phyloP scores from a whole-genome alignment of 345 rosid genomes.

The Ricinus communis region DNA sequence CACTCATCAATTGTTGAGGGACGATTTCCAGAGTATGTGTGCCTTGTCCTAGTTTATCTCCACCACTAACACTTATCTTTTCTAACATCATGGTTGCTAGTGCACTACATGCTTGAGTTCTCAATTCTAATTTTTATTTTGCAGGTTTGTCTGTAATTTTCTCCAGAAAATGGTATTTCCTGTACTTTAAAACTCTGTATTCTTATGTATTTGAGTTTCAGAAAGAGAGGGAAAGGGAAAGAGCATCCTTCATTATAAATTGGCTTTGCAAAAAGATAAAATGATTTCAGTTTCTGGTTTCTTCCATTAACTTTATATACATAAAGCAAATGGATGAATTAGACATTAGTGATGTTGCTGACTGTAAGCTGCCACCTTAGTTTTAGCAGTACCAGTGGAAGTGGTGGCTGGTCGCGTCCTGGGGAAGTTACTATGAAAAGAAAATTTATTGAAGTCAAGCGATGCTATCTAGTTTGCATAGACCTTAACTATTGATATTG shows the following conservation, averaged over 20 bases:
- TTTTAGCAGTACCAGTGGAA: neutral
- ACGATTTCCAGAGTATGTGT: constrained; percentile 66
- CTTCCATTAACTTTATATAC: neutral
- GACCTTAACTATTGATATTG: constrained; percentile 5
- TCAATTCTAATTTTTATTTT: constrained; percentile 1
- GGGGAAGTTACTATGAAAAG: too few species aligned
- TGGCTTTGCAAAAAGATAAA: too few species aligned
- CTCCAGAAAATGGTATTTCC: constrained; percentile 67
- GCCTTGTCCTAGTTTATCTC: neutral
- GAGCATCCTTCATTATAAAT: too few species aligned
- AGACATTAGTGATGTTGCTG: neutral
- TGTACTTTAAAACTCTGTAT: neutral
- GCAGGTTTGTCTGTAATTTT: constrained; percentile 69
- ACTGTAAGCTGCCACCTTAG: neutral
- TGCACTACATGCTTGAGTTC: neutral
- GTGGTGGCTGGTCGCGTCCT: neutral
- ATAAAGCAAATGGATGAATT: neutral
- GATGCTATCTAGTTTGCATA: neutral
- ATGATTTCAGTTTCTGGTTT: neutral
- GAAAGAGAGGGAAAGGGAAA: too few species aligned
- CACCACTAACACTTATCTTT: neutral
- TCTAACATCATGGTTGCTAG: neutral
- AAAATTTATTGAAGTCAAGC: neutral
- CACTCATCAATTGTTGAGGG: constrained; percentile 55
- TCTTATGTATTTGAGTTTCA: too few species aligned